Conservation (phyloP, 805 yeast genomes). For the Kregervanrija fluxuum region DNA sequence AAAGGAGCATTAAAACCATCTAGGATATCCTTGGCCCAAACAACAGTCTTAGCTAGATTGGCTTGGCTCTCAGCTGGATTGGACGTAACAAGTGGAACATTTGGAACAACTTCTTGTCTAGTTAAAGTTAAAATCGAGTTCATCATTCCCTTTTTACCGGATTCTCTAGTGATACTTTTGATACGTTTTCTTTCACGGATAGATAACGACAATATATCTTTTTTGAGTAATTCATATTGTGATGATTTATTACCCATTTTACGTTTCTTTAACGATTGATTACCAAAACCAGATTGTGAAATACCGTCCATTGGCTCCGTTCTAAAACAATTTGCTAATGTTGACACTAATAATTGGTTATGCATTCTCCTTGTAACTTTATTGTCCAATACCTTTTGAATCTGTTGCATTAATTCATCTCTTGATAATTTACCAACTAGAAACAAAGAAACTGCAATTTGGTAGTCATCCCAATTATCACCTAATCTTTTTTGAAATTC, state of each 20-base stretch:
- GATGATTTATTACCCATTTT: slow-evolving; percentile 48
- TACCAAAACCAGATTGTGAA: slow-evolving; percentile 42
- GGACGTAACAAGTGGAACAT: slow-evolving; percentile 63
- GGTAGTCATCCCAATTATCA: slow-evolving; percentile 78
- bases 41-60: slow-evolving; percentile 41
- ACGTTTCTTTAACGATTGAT: slow-evolving; percentile 30
- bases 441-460: slow-evolving; percentile 68
- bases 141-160: slow-evolving; percentile 72
- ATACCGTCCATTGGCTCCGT: slow-evolving; percentile 61
- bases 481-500: slow-evolving; percentile 73
- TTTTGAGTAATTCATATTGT: slow-evolving; percentile 76
- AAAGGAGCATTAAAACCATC: slow-evolving; percentile 80
- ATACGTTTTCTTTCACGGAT: slow-evolving; percentile 79
- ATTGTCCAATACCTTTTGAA: slow-evolving; percentile 46
- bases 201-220: slow-evolving; percentile 80
- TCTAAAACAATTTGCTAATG: slow-evolving; percentile 75
- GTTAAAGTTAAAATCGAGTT: slow-evolving; percentile 62
- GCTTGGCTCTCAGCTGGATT: slow-evolving; percentile 1
- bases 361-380: slow-evolving; percentile 53
- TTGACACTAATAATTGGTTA: slow-evolving; percentile 73
- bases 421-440: slow-evolving; percentile 75
- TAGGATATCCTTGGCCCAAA: slow-evolving; percentile 89
- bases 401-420: slow-evolving; percentile 55
- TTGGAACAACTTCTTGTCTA: slow-evolving; percentile 70
- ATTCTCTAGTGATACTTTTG: slow-evolving; percentile 73